Evolutionary conservation across 2,329 filamentous ascomycete species (phyloP).

Genomic region (Hymenoscyphus salicellus): DNA sequence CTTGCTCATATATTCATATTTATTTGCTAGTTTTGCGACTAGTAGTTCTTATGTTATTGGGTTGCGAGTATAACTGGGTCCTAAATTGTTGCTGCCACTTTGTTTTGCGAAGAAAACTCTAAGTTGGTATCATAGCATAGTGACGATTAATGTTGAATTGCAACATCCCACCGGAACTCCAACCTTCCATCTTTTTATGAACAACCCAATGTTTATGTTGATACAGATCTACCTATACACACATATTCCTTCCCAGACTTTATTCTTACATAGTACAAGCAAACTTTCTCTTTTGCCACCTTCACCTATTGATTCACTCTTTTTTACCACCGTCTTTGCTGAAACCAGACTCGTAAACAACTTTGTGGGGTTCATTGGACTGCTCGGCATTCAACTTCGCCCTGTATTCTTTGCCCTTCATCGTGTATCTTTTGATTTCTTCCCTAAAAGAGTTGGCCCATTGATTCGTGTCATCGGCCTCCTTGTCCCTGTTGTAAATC

Average conservation of each 20-base stretch:
- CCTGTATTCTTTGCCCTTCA: conserved; percentile 59
- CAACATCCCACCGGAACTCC: conserved; percentile 1
- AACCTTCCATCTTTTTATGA: neutral
- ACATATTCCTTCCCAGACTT: neutral
- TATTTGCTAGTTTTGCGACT: too few species aligned
- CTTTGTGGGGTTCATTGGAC: conserved; percentile 38
- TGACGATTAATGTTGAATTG: neutral
- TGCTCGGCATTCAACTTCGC: conserved; percentile 52
- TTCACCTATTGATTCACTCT: neutral
- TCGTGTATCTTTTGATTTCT: conserved; percentile 46
- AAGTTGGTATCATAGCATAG: neutral
- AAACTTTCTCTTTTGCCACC: neutral
- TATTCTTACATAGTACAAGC: neutral
- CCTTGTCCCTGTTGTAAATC: conserved; percentile 40
- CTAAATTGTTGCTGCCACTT: too few species aligned
- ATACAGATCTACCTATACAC: neutral
- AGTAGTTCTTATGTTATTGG: too few species aligned
- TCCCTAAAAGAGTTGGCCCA: conserved; percentile 32
- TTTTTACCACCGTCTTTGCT: conserved; percentile 5
- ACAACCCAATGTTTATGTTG: neutral
- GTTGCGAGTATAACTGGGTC: too few species aligned
- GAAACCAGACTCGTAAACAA: neutral
- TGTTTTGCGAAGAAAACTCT: too few species aligned
- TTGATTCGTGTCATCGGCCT: conserved; percentile 13
- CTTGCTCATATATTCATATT: too few species aligned